Conservation (phyloP, 306 rosid species). For the Dryas alaskensis region DNA sequence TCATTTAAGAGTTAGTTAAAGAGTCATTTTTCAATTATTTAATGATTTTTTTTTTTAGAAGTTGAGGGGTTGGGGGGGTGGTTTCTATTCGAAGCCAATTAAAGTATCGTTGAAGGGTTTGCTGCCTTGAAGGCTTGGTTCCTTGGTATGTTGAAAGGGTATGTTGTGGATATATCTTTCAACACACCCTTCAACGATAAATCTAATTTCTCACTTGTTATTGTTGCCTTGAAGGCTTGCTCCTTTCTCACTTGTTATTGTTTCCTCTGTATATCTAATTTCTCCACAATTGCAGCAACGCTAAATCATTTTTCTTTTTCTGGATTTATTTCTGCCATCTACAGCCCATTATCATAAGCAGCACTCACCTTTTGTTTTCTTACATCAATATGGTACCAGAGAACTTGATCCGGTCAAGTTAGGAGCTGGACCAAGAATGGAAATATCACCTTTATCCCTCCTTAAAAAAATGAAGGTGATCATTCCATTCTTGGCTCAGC, state of each 20-base stretch:
- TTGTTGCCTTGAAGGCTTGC: neutral
- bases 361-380: neutral
- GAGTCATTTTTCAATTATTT: neutral
- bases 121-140: neutral
- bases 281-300: neutral
- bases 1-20: neutral
- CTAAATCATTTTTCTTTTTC: neutral
- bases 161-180: too few species aligned
- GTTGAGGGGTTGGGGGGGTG: too few species aligned
- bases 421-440: neutral
- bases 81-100: neutral
- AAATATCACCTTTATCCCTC: neutral
- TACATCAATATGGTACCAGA: neutral
- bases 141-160: too few species aligned
- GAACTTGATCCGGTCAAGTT: neutral
- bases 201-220: too few species aligned
- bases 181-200: too few species aligned
- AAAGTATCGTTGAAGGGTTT: neutral
- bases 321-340: neutral
- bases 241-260: neutral
- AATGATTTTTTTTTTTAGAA: neutral
- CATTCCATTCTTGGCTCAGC: neutral
- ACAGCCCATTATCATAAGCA: neutral
- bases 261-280: neutral
- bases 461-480: neutral